These are phyloP conservation scores for Globisporangium paddicum DNA, from an alignment of 352 stramenopile genomes.

Conservation along the genomic window DNA sequence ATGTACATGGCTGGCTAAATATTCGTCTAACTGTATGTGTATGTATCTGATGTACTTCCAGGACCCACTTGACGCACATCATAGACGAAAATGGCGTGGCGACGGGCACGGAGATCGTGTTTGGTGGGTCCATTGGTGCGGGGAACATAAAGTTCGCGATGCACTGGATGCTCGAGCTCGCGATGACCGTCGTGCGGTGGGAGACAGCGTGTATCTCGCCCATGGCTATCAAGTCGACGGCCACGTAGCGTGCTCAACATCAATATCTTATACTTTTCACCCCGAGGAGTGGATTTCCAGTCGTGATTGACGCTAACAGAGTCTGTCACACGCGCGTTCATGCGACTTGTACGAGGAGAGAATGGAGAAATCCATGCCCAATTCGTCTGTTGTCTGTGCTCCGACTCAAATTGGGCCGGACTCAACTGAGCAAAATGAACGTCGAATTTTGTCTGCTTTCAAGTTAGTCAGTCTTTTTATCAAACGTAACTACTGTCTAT, in stretches of 20 bases:
- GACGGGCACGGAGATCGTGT: constrained; percentile 32
- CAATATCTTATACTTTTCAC: no score
- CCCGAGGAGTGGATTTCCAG: no score
- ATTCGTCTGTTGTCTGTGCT: no score
- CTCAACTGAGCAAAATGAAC: no score
- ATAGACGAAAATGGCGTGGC: constrained; percentile 16
- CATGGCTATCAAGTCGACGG: constrained; percentile 36
- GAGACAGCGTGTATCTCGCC: constrained; percentile 54
- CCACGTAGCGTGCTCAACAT: no score
- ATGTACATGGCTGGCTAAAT: no score
- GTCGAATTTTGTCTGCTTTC: neutral
- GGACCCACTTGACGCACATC: constrained; percentile 32
- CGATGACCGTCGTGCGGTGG: constrained; percentile 67
- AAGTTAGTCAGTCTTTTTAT: neutral
- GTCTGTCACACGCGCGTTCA: no score
- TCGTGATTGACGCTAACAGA: no score
- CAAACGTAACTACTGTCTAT: neutral
- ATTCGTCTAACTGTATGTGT: neutral
- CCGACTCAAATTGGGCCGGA: no score
- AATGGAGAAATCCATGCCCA: no score
- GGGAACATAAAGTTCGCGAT: constrained; percentile 53
- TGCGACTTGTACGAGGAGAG: no score
- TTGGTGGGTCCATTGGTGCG: constrained; percentile 52
- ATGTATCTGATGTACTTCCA: constrained; percentile 2
- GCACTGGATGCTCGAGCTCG: constrained; percentile 77